Evolutionary conservation across 345 rosid genomes (phyloP).

Genomic region (Syzygium grande): DNA sequence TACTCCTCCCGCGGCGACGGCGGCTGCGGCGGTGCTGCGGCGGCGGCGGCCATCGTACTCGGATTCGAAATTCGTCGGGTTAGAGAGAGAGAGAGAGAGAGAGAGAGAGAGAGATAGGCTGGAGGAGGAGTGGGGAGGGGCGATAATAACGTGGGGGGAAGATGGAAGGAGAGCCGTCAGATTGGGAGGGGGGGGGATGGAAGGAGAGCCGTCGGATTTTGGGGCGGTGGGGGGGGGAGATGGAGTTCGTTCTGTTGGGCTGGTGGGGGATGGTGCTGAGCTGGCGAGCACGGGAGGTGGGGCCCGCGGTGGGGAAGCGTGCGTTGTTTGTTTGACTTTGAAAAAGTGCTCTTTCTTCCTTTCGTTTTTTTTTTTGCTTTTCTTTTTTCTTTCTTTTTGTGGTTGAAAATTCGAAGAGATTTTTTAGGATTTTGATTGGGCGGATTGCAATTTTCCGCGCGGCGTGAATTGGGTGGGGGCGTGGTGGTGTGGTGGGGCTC

Average conservation of each 20-base stretch:
- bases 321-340: background rate
- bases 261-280: background rate
- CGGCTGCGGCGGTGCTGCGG: conserved; percentile 20
- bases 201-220: conserved; percentile 45
- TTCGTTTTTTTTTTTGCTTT: rapidly evolving
- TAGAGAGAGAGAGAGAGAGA: background rate
- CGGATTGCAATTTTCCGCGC: too few relatives aligned
- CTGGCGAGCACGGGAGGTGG: background rate
- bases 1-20: conserved; percentile 63
- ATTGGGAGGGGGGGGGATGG: conserved; percentile 18
- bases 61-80: background rate
- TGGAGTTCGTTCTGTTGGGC: background rate
- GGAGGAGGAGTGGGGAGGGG: background rate
- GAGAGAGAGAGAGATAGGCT: background rate
- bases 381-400: too few relatives aligned
- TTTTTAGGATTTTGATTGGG: too few relatives aligned
- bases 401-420: too few relatives aligned
- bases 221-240: background rate
- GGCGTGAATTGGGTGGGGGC: too few relatives aligned
- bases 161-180: conserved; percentile 41
- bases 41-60: background rate
- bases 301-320: background rate
- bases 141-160: background rate
- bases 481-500: too few relatives aligned
- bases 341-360: too few relatives aligned